phyloP scores from a whole-genome alignment of 345 rosid genomes.

The Arabidopsis suecica region DNA sequence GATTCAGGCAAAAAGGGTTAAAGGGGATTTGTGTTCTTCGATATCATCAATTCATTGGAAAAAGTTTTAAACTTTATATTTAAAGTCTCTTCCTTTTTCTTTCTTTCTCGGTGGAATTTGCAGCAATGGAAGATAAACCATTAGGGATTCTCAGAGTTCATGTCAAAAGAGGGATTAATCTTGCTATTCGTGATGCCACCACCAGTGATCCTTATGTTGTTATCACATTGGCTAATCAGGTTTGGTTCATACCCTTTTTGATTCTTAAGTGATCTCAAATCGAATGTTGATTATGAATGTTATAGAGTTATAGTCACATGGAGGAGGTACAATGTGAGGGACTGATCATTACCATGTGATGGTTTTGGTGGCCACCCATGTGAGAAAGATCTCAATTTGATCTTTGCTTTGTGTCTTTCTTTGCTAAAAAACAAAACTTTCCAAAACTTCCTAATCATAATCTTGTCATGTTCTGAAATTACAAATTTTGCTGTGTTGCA shows the following conservation, averaged over 20 bases:
- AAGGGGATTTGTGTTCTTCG: constrained; percentile 27
- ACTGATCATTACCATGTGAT: constrained; percentile 35
- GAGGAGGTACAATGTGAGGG: constrained; percentile 23
- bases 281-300: background rate
- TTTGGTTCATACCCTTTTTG: constrained; percentile 15
- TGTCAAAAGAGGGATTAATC: constrained; percentile 56
- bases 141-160: constrained; percentile 55
- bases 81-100: constrained; percentile 19
- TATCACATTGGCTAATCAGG: constrained; percentile 56
- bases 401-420: constrained; percentile 23
- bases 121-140: constrained; percentile 51
- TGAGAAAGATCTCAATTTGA: constrained; percentile 38
- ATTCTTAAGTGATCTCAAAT: background rate
- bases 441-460: background rate
- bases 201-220: constrained; percentile 67
- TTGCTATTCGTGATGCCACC: constrained; percentile 52
- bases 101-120: constrained; percentile 9
- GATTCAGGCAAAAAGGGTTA: constrained; percentile 27
- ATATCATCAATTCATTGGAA: background rate
- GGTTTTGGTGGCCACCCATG: constrained; percentile 38
- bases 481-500: background rate
- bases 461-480: background rate
- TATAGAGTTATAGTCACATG: constrained; percentile 28
- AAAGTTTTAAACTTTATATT: background rate
- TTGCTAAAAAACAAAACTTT: constrained; percentile 25